A percentile compares a stretch with the other conserved stretches of the same genome.
Evolutionary conservation across 441 rosid species (phyloP).

Genomic region (Pelargonium citronellum): DNA sequence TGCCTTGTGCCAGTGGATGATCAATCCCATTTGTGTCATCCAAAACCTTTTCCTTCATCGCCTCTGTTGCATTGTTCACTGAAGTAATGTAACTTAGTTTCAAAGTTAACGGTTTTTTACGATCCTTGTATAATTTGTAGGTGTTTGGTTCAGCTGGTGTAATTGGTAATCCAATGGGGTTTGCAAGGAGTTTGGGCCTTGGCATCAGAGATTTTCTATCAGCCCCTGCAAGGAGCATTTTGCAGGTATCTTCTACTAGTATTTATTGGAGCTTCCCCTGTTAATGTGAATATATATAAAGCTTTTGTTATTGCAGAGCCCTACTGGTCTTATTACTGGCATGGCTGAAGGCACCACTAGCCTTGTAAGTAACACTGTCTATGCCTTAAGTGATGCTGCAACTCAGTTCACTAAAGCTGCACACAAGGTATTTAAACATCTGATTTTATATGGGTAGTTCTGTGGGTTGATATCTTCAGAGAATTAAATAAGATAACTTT

Average conservation of each 20-base stretch:
- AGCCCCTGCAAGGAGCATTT: conserved; percentile 72
- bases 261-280: conserved; percentile 14
- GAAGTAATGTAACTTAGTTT: background rate
- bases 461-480: conserved; percentile 15
- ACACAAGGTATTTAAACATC: conserved; percentile 63
- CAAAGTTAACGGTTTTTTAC: background rate
- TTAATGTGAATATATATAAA: conserved; percentile 11
- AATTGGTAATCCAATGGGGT: conserved; percentile 96
- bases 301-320: conserved; percentile 57
- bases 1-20: conserved; percentile 1
- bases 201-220: conserved; percentile 91
- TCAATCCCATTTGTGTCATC: background rate
- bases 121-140: conserved; percentile 35
- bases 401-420: conserved; percentile 98
- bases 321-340: conserved; percentile 78
- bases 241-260: conserved; percentile 46
- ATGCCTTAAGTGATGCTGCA: conserved; percentile 92
- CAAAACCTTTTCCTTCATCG: background rate
- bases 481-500: conserved; percentile 16
- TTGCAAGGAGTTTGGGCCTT: conserved; percentile 88
- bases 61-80: background rate
- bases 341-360: conserved; percentile 95
- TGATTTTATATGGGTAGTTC: conserved; percentile 16
- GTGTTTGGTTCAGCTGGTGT: conserved; percentile 98
- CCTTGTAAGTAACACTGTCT: conserved; percentile 85